phyloP scores from a whole-genome alignment of 768 basidiomycete genomes.

The Butyriboletus loyo region DNA sequence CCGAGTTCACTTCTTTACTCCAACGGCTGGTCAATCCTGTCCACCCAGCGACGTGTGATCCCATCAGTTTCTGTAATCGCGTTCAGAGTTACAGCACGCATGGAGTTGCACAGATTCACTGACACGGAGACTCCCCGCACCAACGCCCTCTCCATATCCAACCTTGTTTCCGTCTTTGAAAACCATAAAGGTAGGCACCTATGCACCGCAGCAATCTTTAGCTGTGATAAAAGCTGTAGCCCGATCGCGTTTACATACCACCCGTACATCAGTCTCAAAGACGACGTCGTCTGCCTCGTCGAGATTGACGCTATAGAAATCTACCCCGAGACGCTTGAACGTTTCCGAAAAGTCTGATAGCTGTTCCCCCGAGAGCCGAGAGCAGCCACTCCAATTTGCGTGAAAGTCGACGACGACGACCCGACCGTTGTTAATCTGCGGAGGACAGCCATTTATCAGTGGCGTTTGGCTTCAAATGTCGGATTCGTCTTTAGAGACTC shows the following conservation, averaged over 20 bases:
- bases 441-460: not conserved
- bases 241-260: conserved; percentile 39
- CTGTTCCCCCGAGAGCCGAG: conserved; percentile 4
- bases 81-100: not conserved
- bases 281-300: conserved; percentile 54
- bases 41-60: conserved; percentile 13
- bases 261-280: conserved; percentile 57
- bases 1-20: not conserved
- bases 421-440: conserved; percentile 27
- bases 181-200: conserved; percentile 29
- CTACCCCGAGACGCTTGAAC: conserved; percentile 34
- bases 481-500: not conserved
- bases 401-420: conserved; percentile 24
- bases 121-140: conserved; percentile 25
- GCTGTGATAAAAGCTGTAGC: not conserved
- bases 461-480: not conserved
- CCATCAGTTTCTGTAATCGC: conserved; percentile 20
- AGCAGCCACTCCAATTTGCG: conserved; percentile 12
- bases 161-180: conserved; percentile 30
- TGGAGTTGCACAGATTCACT: conserved; percentile 12
- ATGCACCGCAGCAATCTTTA: not conserved
- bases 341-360: conserved; percentile 21
- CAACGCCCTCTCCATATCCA: conserved; percentile 25
- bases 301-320: conserved; percentile 74
- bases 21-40: not conserved